Conservation (phyloP, 208 protist species). For the Acanthamoeba lugdunensis region DNA sequence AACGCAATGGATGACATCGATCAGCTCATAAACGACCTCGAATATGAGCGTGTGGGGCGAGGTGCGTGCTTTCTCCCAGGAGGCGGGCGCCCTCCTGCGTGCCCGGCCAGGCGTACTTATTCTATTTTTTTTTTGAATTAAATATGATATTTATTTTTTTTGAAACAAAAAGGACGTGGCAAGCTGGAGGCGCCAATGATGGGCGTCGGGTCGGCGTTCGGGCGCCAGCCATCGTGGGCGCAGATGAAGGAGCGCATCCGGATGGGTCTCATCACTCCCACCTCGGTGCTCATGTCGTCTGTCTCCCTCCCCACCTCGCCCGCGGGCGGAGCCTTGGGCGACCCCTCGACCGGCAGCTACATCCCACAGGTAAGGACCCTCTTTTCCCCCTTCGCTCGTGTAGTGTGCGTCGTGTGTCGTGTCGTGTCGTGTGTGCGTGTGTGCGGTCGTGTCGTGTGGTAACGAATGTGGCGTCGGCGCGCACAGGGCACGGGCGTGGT, state of each 20-base stretch:
- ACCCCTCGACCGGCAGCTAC: background rate
- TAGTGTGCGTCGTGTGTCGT: too few species aligned
- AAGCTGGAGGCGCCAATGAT: slow-evolving; percentile 21
- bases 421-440: too few species aligned
- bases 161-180: background rate
- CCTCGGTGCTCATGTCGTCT: background rate
- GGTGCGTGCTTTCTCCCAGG: too few species aligned
- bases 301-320: background rate
- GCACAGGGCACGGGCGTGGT: background rate
- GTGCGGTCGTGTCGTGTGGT: too few species aligned
- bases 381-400: too few species aligned
- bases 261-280: background rate
- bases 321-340: background rate
- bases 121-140: too few species aligned
- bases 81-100: too few species aligned
- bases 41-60: background rate
- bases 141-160: too few species aligned
- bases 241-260: slow-evolving; percentile 14
- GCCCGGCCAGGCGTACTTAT: too few species aligned
- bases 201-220: slow-evolving; percentile 5
- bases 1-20: background rate
- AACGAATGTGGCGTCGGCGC: too few species aligned
- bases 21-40: background rate
- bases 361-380: background rate
- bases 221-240: slow-evolving; percentile 16